These are phyloP conservation scores for Bipolaris gigantea DNA, from an alignment of 2,329 filamentous ascomycete genomes.

Conservation along the genomic window DNA sequence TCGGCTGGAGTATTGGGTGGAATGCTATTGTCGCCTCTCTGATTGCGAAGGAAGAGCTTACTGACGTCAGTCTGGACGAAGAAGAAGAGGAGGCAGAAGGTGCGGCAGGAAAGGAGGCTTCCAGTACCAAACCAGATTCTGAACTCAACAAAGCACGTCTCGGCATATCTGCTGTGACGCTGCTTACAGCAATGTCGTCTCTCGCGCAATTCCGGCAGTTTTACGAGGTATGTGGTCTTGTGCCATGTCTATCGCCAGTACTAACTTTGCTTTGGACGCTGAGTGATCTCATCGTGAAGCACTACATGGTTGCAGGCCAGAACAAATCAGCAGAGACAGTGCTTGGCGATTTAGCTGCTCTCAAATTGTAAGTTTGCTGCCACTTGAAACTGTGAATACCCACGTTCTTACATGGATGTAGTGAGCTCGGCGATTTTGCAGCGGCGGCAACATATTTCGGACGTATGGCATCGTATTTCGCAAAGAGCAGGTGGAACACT, in stretches of 20 bases:
- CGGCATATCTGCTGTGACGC: constrained; percentile 35
- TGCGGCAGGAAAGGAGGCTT: constrained; percentile 2
- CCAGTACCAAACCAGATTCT: neutral
- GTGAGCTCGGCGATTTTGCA: constrained; percentile 69
- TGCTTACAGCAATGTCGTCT: constrained; percentile 41
- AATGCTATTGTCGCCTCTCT: constrained; percentile 43
- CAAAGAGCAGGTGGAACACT: constrained; percentile 73
- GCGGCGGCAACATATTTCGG: constrained; percentile 78
- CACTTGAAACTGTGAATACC: neutral
- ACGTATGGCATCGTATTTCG: constrained; percentile 71
- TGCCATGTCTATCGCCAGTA: neutral
- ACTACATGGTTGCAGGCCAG: constrained; percentile 79
- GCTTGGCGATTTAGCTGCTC: constrained; percentile 80
- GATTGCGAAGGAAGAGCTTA: constrained; percentile 32
- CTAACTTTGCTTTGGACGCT: constrained; percentile 68
- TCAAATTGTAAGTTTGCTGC: constrained; percentile 64
- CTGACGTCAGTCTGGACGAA: constrained; percentile 44
- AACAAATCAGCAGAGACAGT: constrained; percentile 74
- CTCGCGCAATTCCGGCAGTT: constrained; percentile 45
- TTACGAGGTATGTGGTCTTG: constrained; percentile 42
- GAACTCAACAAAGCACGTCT: constrained; percentile 18
- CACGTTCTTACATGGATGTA: constrained; percentile 15
- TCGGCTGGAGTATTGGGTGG: constrained; percentile 80
- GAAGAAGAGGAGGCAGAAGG: constrained; percentile 23
- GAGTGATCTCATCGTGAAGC: constrained; percentile 81